Conservation (phyloP, 2,329 filamentous ascomycete genomes). For the Emmonsia crescens region DNA sequence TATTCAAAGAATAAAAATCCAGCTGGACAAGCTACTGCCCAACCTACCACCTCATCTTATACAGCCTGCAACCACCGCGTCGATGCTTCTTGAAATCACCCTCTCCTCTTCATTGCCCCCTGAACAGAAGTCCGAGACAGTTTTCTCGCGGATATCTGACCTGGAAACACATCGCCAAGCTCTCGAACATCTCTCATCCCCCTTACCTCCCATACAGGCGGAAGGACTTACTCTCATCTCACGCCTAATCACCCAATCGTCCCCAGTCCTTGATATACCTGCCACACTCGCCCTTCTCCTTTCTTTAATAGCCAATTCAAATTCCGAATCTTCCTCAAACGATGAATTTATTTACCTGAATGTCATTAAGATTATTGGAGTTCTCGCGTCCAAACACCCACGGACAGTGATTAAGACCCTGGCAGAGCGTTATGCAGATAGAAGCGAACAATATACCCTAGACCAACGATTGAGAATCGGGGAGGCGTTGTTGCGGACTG, state of each 20-base stretch:
- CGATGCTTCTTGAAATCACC: conserved; percentile 34
- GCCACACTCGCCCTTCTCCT: conserved; percentile 31
- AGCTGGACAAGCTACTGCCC: conserved; percentile 27
- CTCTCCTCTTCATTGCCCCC: conserved; percentile 17
- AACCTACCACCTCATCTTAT: conserved; percentile 23
- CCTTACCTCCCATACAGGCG: conserved; percentile 33
- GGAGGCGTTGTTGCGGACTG: conserved; percentile 31
- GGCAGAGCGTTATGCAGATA: conserved; percentile 31
- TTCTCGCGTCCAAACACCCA: conserved; percentile 31
- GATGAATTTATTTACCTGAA: conserved; percentile 37
- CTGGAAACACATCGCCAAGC: conserved; percentile 33
- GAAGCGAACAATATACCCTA: conserved; percentile 24
- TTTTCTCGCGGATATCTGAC: conserved; percentile 23
- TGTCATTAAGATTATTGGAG: conserved; percentile 32
- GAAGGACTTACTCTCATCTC: conserved; percentile 34
- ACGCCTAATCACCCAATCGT: conserved; percentile 29
- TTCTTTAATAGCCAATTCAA: conserved; percentile 26
- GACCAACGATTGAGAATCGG: conserved; percentile 34
- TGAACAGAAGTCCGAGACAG: conserved; percentile 15
- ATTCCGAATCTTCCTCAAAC: conserved; percentile 26
- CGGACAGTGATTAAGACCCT: conserved; percentile 32
- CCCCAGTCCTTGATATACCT: conserved; percentile 34
- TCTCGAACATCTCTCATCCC: conserved; percentile 29
- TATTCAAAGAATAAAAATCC: conserved; percentile 25
- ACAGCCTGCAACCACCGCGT: conserved; percentile 30